These are phyloP conservation scores for Clarireedia monteithiana DNA, from an alignment of 2,329 filamentous ascomycete species.

Conservation along the genomic window DNA sequence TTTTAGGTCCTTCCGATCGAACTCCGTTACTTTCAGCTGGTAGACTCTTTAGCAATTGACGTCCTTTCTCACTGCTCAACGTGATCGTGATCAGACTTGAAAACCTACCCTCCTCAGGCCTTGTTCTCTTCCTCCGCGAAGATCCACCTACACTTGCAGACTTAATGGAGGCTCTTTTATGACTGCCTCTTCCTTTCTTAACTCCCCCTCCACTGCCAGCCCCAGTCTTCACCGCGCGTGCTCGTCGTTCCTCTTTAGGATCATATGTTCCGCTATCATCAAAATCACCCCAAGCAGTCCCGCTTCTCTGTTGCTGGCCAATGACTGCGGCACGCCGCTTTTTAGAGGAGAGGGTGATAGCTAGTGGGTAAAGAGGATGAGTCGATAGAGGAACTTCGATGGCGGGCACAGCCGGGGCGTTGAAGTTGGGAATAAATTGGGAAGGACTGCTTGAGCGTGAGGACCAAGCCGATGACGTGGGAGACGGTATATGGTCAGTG, in stretches of 20 bases:
- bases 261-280: conserved; percentile 26
- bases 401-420: conserved; percentile 14
- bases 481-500: neutral
- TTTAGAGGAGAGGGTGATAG: conserved; percentile 12
- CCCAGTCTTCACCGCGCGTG: neutral
- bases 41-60: neutral
- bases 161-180: neutral
- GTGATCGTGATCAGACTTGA: too few relatives aligned
- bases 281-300: conserved; percentile 18
- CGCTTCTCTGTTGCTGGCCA: conserved; percentile 8
- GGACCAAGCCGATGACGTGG: neutral
- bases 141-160: too few relatives aligned
- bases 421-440: conserved; percentile 13
- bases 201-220: neutral
- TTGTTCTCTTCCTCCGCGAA: too few relatives aligned
- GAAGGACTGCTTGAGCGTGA: conserved; percentile 13
- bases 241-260: conserved; percentile 11
- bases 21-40: neutral
- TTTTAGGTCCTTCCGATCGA: neutral
- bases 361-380: conserved; percentile 10
- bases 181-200: neutral
- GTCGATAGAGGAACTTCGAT: conserved; percentile 17
- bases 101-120: too few relatives aligned
- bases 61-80: neutral
- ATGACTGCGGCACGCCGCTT: conserved; percentile 13